These are phyloP conservation scores for Ogataea hybrid DNA, from an alignment of 1,139 yeast genomes.

Conservation along the genomic window DNA sequence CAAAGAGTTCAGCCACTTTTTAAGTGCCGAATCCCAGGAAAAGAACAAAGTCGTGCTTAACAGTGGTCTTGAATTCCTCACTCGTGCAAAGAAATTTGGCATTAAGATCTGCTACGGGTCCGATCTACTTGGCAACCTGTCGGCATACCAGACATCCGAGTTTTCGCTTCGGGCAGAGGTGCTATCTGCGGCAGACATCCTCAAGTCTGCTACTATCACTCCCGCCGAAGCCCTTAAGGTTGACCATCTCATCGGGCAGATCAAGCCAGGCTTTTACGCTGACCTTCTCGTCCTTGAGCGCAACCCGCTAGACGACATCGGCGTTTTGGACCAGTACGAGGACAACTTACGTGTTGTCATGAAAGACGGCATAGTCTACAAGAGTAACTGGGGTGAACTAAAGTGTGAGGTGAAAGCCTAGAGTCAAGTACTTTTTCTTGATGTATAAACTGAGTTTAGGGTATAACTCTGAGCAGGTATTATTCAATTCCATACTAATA, in stretches of 20 bases:
- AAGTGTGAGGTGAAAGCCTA: background rate
- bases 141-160: constrained; percentile 30
- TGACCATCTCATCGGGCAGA: constrained; percentile 26
- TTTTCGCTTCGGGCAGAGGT: constrained; percentile 27
- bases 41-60: constrained; percentile 27
- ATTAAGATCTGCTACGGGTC: constrained; percentile 30
- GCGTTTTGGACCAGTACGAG: constrained; percentile 29
- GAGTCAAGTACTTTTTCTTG: too few species aligned
- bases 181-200: constrained; percentile 24
- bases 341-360: constrained; percentile 23
- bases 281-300: constrained; percentile 25
- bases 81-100: constrained; percentile 24
- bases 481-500: constrained; percentile 8
- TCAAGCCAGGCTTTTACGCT: constrained; percentile 26
- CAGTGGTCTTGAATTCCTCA: constrained; percentile 26
- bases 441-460: too few species aligned
- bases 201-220: constrained; percentile 29
- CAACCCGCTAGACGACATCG: constrained; percentile 29
- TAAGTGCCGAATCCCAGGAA: constrained; percentile 20
- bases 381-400: constrained; percentile 9
- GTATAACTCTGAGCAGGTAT: too few species aligned
- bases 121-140: constrained; percentile 28
- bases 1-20: constrained; percentile 25
- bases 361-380: constrained; percentile 29
- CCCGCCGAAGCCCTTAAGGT: constrained; percentile 27